Base-by-base conservation (phyloP, 75 land plant species). In the Adiantum capillusveneris region DNA sequence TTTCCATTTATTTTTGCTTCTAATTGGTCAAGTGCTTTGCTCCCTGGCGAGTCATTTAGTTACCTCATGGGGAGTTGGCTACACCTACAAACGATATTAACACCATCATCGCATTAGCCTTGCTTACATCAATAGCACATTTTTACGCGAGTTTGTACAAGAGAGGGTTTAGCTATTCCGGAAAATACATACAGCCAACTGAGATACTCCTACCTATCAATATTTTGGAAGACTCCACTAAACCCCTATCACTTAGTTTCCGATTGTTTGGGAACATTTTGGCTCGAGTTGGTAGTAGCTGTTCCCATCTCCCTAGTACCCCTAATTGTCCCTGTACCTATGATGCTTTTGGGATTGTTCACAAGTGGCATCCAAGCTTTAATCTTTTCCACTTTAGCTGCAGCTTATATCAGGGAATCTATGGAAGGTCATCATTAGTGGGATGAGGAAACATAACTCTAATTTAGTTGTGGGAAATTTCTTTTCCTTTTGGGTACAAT, bases 1-100 rank as follows among this genome's bases (percentile, higher is more conserved):
- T 66, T 66, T 46, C 56, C 66, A 55, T 73, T 66, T 73, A 73
- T 65, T 65, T 73, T 73, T 66, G 55, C 62, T 62, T 66, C 65
- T 25, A 73, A 62, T 48, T 61, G 65, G 65, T 62, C 31, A 62
- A 37, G 54, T 42, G 51, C 72, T 54, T 55, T 70, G 53, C 45
- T 57, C 29, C 73, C 64, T 64, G 56, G 31, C 31, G 54, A 65
- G 31, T 58, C 51, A 63, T 70, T 61, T 2, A 70, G 29, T 56
- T 70, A 60, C 71, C 71, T 43, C 63, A 70, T 63, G 65, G 73
- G 31, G 66, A 70, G 66, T 63, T 63, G 56, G 66, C 57, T 37
- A 39, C 66, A 63, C 66, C 73, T 31, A 57, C 66, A 29, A 70
- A 70, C 57, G 66, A 70, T 63, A 70, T 70, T 48, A 70, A 63